A percentile compares a stretch with the other conserved stretches of the same genome.
Conservation (phyloP, 2,329 filamentous ascomycete species). For the Sclerotinia subarctica region DNA sequence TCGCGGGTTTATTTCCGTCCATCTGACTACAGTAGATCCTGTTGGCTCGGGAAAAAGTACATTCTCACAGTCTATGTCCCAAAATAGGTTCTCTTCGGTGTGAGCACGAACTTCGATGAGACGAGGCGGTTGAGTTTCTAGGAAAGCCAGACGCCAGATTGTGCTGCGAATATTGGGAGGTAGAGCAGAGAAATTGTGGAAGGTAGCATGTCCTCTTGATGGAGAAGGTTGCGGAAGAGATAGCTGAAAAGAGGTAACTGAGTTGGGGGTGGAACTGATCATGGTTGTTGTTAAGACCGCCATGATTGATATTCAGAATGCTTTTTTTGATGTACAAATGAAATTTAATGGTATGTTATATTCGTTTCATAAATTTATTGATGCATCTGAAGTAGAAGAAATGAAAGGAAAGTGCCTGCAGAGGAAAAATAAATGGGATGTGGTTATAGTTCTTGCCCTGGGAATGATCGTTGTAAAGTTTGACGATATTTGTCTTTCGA, state of each 20-base stretch:
- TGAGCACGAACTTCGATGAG: slow-evolving; percentile 13
- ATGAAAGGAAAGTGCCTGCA: background rate
- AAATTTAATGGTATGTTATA: background rate
- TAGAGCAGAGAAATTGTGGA: background rate
- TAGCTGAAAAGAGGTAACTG: background rate
- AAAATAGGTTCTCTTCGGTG: background rate
- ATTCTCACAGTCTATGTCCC: slow-evolving; percentile 6
- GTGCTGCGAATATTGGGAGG: background rate
- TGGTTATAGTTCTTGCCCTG: background rate
- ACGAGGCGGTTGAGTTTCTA: slow-evolving; percentile 7
- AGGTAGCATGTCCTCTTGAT: background rate
- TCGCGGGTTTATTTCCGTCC: background rate
- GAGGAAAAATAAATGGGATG: background rate
- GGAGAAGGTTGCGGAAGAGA: background rate
- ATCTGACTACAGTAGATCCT: slow-evolving; percentile 1
- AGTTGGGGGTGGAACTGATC: background rate
- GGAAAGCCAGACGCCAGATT: slow-evolving; percentile 16
- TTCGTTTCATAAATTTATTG: background rate
- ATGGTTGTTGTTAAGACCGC: background rate
- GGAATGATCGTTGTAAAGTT: background rate
- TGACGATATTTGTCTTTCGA: background rate
- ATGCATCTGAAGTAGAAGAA: background rate
- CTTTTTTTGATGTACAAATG: background rate
- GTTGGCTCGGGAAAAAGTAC: slow-evolving; percentile 14
- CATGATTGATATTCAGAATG: background rate